Conservation (phyloP, 257 asterid species). For the Forsythia suspensa region DNA sequence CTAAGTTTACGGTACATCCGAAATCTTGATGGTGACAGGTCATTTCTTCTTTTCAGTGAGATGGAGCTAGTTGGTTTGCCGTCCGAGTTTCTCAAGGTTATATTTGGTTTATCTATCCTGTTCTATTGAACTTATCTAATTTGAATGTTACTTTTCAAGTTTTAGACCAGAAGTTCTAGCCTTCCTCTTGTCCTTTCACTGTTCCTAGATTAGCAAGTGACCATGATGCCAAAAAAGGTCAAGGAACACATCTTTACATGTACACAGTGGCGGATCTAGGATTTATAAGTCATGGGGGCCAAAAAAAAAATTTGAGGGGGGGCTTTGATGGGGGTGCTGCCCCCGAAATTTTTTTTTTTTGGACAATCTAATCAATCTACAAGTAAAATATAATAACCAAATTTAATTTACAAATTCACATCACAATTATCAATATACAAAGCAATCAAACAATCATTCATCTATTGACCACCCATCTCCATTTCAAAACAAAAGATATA, state of each 20-base stretch:
- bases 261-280: too few species aligned
- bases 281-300: too few species aligned
- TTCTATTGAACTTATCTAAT: neutral
- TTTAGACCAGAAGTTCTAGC: neutral
- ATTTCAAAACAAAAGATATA: too few species aligned
- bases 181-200: constrained; percentile 20
- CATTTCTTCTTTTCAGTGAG: constrained; percentile 67
- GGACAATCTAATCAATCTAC: too few species aligned
- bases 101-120: constrained; percentile 4
- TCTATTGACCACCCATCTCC: too few species aligned
- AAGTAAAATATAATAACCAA: too few species aligned
- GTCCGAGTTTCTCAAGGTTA: constrained; percentile 73
- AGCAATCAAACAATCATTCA: too few species aligned
- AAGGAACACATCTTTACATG: neutral
- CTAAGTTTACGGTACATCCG: constrained; percentile 75
- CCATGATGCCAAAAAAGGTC: constrained; percentile 1
- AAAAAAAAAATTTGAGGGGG: too few species aligned
- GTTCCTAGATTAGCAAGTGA: constrained; percentile 2
- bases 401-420: too few species aligned
- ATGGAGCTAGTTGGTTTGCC: constrained; percentile 85
- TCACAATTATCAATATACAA: too few species aligned
- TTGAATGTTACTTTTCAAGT: neutral
- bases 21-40: constrained; percentile 66
- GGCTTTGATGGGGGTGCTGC: too few species aligned
- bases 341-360: too few species aligned